Base-by-base conservation (phyloP, 306 rosid species). In the Dalbergia cochinchinensis region DNA sequence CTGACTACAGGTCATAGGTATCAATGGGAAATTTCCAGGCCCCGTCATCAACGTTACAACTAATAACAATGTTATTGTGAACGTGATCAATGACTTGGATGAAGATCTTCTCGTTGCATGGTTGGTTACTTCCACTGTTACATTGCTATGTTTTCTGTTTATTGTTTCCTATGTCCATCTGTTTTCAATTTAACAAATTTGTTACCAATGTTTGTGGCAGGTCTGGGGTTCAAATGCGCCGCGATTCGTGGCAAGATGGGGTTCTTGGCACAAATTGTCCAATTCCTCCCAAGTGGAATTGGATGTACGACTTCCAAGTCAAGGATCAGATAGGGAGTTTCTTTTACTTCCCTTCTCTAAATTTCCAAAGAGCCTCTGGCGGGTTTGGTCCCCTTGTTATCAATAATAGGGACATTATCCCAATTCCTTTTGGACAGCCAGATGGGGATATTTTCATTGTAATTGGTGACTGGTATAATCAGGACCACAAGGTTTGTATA, bases 301-400 rank as follows among this genome's bases (percentile, higher is more conserved):
- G 99, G 99, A 94, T 97, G 15, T 92, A 92, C 55, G 82, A 84
- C 55, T 94, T 94, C 83, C 99, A 94, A 84, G 97, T 91, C 55
- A 94, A 94, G 89, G 99, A 92, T 87, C 99, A 94, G 86, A 91
- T 94, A 59, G 99, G 99, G 67, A 94, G 99, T 82, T 94, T 83
- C 88, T 94, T 85, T 84, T 94, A 92, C 84, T 92, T 82, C 84
- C 99, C 99, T 65, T 90, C 99, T 26, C 79, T 88, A 31, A 80
- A 83, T 50, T 79, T 94, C 33, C 99, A 94, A 88, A 90, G 90
- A 84, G 95, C 99, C 65, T 72, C 97, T 33, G 97, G 99, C 69
- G 99, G 99, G 11, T 92, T 89, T 84, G 99, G 97, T 44, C 90
- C 97, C 59, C 45, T 94, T 69, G 82, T 90, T 64, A 60, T 91